Base-by-base conservation (phyloP, 306 rosid species). In the cucumber (Cucumis sativus) region DNA sequence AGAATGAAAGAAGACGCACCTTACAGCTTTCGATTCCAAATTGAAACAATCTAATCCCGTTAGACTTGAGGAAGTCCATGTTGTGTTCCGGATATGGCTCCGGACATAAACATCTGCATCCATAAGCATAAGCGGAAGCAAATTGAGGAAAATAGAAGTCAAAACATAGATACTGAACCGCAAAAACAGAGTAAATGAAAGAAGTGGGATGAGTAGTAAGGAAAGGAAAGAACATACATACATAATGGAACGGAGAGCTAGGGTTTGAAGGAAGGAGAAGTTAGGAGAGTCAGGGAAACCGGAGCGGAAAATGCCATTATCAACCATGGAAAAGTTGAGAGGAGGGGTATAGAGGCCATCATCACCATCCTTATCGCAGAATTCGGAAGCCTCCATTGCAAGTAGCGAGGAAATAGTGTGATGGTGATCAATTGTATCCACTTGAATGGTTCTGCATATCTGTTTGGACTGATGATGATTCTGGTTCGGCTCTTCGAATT, bases 11-110 rank as follows among this genome's bases (percentile, higher is more conserved):
- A 64, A 12, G 14, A 40, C n/a, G 80, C 45, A 96, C 99, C 99
- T 96, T 92, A 66, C 88, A 81, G 78, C 98, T 93, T 82, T 96
- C 99, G 80, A 96, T 96, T 73, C 98, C 98, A 83, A 96, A 96
- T 49, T 96, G 97, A 86, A 74, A 91, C 78, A 96, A 90, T 83
- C 83, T 87, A 80, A 92, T 92, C 82, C 91, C 97, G 80, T 91
- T 88, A 13, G 94, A 84, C 85, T 92, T 96, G 76, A 96, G 89
- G 57, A 96, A 96, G 82, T 96, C 99, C 87, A 86, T 78, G 84
- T 89, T 92, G 9, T 85, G 80, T 81, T 88, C 96, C 2, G 96
- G 91, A 83, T 96, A 96, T 47, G 97, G 96, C 84, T 96, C 99
- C 41, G 99, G 98, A 74, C 99, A 96, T 74, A 96, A 79, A 84